phyloP scores from a whole-genome alignment of 2,329 filamentous ascomycete species.

The Harringtonia aguacate region DNA sequence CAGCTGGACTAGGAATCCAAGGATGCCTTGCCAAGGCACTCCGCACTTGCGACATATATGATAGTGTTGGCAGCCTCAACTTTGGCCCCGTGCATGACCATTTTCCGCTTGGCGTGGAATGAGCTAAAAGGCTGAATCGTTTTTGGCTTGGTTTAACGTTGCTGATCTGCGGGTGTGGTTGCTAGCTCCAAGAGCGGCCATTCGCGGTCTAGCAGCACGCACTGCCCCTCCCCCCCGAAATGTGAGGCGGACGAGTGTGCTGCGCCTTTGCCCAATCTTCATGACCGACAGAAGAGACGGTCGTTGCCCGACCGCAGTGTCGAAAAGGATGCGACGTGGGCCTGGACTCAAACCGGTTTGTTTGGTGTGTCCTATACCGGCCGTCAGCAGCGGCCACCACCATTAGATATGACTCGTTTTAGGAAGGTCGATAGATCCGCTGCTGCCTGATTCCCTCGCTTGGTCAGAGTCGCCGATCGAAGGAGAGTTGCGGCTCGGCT shows the following conservation, averaged over 20 bases:
- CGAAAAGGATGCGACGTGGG: too few species aligned
- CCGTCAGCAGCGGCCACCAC: not conserved
- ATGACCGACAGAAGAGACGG: too few species aligned
- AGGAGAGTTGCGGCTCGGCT: too few species aligned
- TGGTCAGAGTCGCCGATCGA: too few species aligned
- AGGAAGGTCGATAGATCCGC: too few species aligned
- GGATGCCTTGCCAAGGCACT: not conserved
- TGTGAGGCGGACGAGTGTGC: not conserved
- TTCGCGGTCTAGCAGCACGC: not conserved
- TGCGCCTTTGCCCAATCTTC: too few species aligned
- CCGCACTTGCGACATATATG: not conserved
- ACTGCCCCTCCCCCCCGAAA: not conserved
- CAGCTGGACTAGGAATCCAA: too few species aligned
- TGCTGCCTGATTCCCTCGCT: too few species aligned
- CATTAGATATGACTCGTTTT: not conserved
- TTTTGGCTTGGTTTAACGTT: not conserved
- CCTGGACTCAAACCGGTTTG: not conserved
- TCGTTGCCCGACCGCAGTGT: too few species aligned
- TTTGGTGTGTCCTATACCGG: slow-evolving; percentile 1
- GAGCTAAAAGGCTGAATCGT: not conserved
- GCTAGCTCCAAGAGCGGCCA: not conserved
- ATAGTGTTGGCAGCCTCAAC: not conserved
- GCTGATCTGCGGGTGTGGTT: too few species aligned
- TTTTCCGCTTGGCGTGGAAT: not conserved
- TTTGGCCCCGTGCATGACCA: not conserved